These are phyloP conservation scores for Tulasnella calospora DNA, from an alignment of 768 basidiomycete species.

Conservation along the genomic window DNA sequence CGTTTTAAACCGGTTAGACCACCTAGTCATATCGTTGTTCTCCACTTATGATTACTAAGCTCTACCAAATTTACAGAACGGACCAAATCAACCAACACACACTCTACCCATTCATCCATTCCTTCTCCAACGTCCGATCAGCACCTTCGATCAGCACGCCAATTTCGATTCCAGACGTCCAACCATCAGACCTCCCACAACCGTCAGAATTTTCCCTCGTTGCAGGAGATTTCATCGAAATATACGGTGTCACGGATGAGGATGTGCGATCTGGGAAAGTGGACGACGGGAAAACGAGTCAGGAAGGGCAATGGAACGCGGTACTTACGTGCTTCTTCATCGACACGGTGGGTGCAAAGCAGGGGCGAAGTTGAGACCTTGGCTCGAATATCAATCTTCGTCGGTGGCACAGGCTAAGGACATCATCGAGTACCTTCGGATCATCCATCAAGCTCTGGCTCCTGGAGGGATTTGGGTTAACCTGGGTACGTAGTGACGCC, in stretches of 20 bases:
- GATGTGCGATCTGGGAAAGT: slow-evolving; percentile 34
- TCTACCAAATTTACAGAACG: slow-evolving; percentile 45
- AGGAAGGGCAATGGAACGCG: slow-evolving; percentile 78
- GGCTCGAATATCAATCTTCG: background rate
- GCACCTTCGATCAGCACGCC: slow-evolving; percentile 58
- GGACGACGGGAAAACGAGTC: slow-evolving; percentile 54
- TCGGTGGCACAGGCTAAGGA: slow-evolving; percentile 70
- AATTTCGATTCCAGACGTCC: slow-evolving; percentile 75
- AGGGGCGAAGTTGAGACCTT: background rate
- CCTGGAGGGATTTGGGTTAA: slow-evolving; percentile 93
- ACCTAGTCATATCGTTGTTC: background rate
- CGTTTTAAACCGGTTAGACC: slow-evolving; percentile 69
- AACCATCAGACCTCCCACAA: slow-evolving; percentile 63
- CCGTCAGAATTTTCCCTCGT: slow-evolving; percentile 74
- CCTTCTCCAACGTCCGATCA: slow-evolving; percentile 75
- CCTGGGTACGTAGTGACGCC: slow-evolving; percentile 49
- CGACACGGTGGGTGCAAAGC: slow-evolving; percentile 62
- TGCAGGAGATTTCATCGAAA: slow-evolving; percentile 91
- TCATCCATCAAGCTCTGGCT: slow-evolving; percentile 74
- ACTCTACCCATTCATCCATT: slow-evolving; percentile 86
- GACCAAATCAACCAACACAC: slow-evolving; percentile 61
- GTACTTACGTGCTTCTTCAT: slow-evolving; percentile 96
- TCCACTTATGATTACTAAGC: background rate
- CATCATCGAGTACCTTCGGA: slow-evolving; percentile 82
- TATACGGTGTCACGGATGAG: slow-evolving; percentile 56